Evolutionary conservation across 2,329 filamentous ascomycete genomes (phyloP).

Genomic region (Nemania bipapillata): DNA sequence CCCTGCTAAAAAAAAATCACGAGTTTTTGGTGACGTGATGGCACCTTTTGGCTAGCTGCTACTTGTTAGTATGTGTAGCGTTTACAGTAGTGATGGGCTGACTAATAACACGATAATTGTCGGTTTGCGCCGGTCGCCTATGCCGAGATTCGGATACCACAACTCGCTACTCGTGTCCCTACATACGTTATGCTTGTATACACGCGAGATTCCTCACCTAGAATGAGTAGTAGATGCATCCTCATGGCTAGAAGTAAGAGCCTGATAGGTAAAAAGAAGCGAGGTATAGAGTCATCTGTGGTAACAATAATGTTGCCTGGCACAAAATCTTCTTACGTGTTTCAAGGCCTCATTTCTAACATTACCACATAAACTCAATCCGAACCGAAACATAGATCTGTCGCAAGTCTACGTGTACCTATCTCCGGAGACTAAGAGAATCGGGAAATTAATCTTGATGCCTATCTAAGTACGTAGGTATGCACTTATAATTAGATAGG

Average conservation of each 20-base stretch:
- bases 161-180: no score
- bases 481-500: neutral
- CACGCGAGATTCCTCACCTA: no score
- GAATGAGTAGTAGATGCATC: no score
- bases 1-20: no score
- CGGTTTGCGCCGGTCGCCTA: neutral
- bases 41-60: neutral
- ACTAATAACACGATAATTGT: constrained; percentile 10
- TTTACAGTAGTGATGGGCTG: constrained; percentile 3
- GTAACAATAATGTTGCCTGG: no score
- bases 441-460: neutral
- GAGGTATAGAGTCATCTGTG: no score
- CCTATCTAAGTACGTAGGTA: neutral
- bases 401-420: neutral
- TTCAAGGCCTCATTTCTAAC: neutral
- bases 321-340: neutral
- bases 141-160: no score
- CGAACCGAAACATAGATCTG: neutral
- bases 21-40: constrained; percentile 4
- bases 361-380: neutral
- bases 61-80: neutral
- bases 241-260: no score
- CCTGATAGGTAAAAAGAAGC: no score
- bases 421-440: neutral
- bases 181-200: no score